phyloP scores from a whole-genome alignment of 306 rosid genomes.

The Cucumis sativus region DNA sequence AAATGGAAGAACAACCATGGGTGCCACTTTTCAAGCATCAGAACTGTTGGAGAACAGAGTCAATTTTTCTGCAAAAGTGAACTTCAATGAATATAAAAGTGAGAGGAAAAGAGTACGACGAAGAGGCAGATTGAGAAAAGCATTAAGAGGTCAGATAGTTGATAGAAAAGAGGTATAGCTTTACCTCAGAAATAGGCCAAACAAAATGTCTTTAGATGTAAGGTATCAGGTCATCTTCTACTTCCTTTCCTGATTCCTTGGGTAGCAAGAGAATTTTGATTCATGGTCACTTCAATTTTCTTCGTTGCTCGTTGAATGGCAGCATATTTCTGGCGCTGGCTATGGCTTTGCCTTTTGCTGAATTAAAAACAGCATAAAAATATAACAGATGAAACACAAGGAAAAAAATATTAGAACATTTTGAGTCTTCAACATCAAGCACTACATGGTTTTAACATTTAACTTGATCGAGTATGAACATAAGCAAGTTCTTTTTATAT shows the following conservation, averaged over 20 bases:
- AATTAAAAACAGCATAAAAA: neutral
- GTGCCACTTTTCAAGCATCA: neutral
- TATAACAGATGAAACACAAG: neutral
- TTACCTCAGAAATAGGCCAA: slow-evolving; percentile 6
- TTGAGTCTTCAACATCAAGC: neutral
- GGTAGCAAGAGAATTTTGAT: slow-evolving; percentile 20
- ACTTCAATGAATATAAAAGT: neutral
- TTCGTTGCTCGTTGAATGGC: slow-evolving; percentile 51
- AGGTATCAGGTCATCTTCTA: slow-evolving; percentile 32
- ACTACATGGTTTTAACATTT: neutral
- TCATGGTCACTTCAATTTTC: slow-evolving; percentile 52
- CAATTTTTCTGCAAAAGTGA: neutral
- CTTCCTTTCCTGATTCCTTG: slow-evolving; percentile 36
- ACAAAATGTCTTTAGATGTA: neutral
- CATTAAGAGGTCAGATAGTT: neutral
- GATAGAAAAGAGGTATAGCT: neutral
- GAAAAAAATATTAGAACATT: neutral
- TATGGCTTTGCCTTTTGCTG: slow-evolving; percentile 48
- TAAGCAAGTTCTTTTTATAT: neutral
- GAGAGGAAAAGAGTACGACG: neutral
- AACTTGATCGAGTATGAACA: neutral
- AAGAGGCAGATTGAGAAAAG: neutral
- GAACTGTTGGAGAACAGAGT: neutral
- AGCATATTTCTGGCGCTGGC: slow-evolving; percentile 50
- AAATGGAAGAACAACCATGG: neutral